Base-by-base conservation (phyloP, 306 rosid genomes). In the Dicorynia guianensis region DNA sequence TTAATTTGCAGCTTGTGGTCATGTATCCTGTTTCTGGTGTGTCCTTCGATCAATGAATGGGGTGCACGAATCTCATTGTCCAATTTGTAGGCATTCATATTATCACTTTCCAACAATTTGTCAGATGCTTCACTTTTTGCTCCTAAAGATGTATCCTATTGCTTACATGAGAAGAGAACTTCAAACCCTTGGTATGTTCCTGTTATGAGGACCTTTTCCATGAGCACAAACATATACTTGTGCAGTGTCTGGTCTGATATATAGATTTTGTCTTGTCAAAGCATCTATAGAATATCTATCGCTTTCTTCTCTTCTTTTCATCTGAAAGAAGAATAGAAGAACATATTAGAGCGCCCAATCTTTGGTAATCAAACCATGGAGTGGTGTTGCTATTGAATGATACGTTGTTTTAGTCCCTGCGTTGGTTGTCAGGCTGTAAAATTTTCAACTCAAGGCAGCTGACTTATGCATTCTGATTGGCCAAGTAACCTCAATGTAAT, bases 1-100 rank as follows among this genome's bases (percentile, higher is more conserved):
- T 60, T 66, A 33, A 7, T 79, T 77, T 78, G 80, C 98, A 93
- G 98, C 90, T 54, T 91, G 98, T 83, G 97, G 97, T 60, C 98
- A 93, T 38, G 20, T 91, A 70, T 84, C 91, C 36, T 93, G 98
- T 74, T 93, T 93, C 80, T 93, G 98, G 98, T 93, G 98, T 76
- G 98, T 88, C 76, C 82, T 89, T 76, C 70, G 14, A 11, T 89
- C 91, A 36, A 93, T 93, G 98, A 66, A 9, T 50, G 8, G 48
- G 5, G 4, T 6, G 2, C 54, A 69, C 0, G 89, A 84, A 54
- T 93, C 98, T 20, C 87, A 74, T 63, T 93, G 98, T 78, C 97
- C 98, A 46, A 68, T 80, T 40, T 93, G 98, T 78, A 68, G 97
- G 83, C 56, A 81, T 78, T 77, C 88, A 7, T 93, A 89, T 80